Conservation (phyloP, 116 monocot genomes). For the Cymodocea nodosa region DNA sequence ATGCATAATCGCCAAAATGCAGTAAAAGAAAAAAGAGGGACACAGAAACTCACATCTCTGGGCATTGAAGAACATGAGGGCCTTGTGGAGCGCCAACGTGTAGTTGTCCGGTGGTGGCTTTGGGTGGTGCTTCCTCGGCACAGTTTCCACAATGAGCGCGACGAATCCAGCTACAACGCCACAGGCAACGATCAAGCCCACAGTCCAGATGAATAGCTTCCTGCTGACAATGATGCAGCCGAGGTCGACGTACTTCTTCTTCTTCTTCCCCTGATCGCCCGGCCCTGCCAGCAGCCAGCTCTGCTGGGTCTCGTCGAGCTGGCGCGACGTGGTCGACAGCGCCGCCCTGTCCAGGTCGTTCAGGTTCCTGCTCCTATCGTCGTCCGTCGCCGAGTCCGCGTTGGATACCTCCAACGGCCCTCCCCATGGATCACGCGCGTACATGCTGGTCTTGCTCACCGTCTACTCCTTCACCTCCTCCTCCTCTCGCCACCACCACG, state of each 20-base stretch:
- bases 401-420: slow-evolving; percentile 73
- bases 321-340: slow-evolving; percentile 41
- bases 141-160: slow-evolving; percentile 56
- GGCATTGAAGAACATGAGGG: slow-evolving; percentile 98
- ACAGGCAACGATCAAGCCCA: slow-evolving; percentile 40
- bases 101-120: slow-evolving; percentile 80
- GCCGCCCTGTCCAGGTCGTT: slow-evolving; percentile 70
- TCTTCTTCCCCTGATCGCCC: slow-evolving; percentile 62
- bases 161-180: slow-evolving; percentile 53
- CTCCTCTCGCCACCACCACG: background rate
- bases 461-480: background rate
- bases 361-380: slow-evolving; percentile 68
- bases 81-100: slow-evolving; percentile 81
- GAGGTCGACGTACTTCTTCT: slow-evolving; percentile 95
- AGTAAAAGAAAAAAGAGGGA: background rate
- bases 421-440: slow-evolving; percentile 90
- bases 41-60: slow-evolving; percentile 51
- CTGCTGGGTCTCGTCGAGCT: slow-evolving; percentile 96
- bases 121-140: slow-evolving; percentile 55
- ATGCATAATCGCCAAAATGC: background rate
- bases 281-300: slow-evolving; percentile 99
- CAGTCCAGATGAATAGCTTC: slow-evolving; percentile 63
- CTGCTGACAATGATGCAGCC: slow-evolving; percentile 88
- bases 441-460: slow-evolving; percentile 37
- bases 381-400: slow-evolving; percentile 86